Conservation (phyloP, 2,329 filamentous ascomycete genomes). For the Beauveria bassiana region DNA sequence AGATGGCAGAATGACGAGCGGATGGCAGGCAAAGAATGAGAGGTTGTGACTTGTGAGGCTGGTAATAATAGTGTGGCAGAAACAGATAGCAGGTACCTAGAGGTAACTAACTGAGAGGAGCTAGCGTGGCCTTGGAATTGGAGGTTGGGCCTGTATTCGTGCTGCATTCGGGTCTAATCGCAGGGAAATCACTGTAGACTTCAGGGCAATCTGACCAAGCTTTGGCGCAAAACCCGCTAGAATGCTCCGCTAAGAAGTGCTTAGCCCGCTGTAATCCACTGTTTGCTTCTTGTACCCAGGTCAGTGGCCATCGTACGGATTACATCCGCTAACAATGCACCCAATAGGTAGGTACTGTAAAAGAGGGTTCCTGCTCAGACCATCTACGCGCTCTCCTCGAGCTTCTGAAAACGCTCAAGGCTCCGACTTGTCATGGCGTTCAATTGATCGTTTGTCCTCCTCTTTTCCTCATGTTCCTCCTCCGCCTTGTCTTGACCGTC, state of each 20-base stretch:
- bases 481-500: not conserved
- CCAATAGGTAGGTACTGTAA: no score
- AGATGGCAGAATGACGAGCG: not conserved
- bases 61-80: not conserved
- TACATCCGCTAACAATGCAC: no score
- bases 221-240: not conserved
- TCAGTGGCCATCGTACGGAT: not conserved
- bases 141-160: not conserved
- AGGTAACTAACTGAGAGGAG: not conserved
- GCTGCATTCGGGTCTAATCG: not conserved
- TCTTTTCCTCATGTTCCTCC: no score
- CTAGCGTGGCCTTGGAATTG: not conserved
- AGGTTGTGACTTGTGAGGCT: not conserved
- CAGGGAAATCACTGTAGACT: not conserved
- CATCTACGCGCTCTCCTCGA: not conserved
- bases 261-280: not conserved
- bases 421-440: not conserved
- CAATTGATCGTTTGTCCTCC: not conserved
- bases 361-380: not conserved
- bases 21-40: not conserved
- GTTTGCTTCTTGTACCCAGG: not conserved
- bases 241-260: not conserved
- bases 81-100: not conserved
- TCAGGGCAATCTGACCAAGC: not conserved
- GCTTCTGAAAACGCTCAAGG: not conserved